Conservation (phyloP, 2,329 filamentous ascomycete species). For the Clonostachys solani region DNA sequence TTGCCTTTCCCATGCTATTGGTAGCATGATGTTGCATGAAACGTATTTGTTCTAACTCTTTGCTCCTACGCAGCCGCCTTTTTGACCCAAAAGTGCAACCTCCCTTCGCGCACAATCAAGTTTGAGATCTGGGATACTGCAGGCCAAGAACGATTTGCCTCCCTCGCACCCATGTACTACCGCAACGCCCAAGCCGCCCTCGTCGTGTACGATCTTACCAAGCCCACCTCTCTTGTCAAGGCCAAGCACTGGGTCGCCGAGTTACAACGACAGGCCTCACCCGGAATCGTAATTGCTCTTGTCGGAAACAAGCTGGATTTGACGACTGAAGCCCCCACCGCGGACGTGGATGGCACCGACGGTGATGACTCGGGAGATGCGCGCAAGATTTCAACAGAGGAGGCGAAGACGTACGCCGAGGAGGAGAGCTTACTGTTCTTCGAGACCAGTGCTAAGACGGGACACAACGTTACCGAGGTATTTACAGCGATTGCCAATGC, state of each 20-base stretch:
- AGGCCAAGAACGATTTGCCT: slow-evolving; percentile 95
- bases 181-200: slow-evolving; percentile 96
- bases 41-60: slow-evolving; percentile 1
- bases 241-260: slow-evolving; percentile 99
- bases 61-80: slow-evolving; percentile 68
- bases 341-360: slow-evolving; percentile 47
- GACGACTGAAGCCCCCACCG: slow-evolving; percentile 52
- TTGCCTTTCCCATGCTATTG: slow-evolving; percentile 1
- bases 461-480: slow-evolving; percentile 89
- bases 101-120: slow-evolving; percentile 87
- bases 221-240: slow-evolving; percentile 91
- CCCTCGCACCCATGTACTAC: slow-evolving; percentile 98
- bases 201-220: slow-evolving; percentile 97
- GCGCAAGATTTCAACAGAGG: slow-evolving; percentile 83
- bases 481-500: slow-evolving; percentile 98
- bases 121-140: slow-evolving; percentile 99
- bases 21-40: background rate
- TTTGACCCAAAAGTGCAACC: slow-evolving; percentile 96
- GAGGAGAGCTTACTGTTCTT: slow-evolving; percentile 95
- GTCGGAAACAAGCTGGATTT: slow-evolving; percentile 97
- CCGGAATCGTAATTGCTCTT: slow-evolving; percentile 93
- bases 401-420: slow-evolving; percentile 89
- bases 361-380: slow-evolving; percentile 67
- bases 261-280: slow-evolving; percentile 90
- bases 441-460: slow-evolving; percentile 96